Conservation (phyloP, 2,329 filamentous ascomycete genomes). For the Ascochyta koolunga region DNA sequence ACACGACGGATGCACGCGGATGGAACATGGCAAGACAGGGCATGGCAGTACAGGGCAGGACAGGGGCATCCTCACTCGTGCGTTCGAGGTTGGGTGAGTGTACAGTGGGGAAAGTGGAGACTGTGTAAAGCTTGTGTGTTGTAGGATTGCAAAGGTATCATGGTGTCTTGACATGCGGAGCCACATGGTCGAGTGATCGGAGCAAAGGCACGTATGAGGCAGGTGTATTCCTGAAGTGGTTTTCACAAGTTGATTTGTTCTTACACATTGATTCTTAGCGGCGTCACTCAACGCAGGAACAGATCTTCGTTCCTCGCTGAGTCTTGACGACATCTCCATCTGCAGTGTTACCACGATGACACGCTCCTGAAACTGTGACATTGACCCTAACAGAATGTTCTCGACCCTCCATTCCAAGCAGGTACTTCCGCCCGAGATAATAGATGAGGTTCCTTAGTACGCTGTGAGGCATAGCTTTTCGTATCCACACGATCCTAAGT, state of each 20-base stretch:
- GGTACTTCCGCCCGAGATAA: neutral
- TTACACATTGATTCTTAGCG: no score
- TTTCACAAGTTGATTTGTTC: neutral
- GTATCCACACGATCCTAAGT: slow-evolving; percentile 5
- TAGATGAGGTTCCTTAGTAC: neutral
- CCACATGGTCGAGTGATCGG: slow-evolving; percentile 4
- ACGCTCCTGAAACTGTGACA: slow-evolving; percentile 15
- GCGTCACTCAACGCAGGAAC: slow-evolving; percentile 8
- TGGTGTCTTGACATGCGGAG: slow-evolving; percentile 6
- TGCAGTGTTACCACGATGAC: slow-evolving; percentile 16
- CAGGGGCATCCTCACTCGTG: slow-evolving; percentile 6
- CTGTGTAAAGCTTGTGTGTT: neutral
- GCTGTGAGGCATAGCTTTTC: neutral
- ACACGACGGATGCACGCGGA: slow-evolving; percentile 11
- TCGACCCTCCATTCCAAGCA: neutral
- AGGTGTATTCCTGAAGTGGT: neutral
- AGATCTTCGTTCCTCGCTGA: neutral
- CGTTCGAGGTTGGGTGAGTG: neutral
- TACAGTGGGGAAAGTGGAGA: slow-evolving; percentile 9
- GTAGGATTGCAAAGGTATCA: slow-evolving; percentile 6
- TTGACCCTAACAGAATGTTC: neutral
- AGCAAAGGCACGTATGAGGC: slow-evolving; percentile 1
- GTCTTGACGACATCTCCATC: slow-evolving; percentile 2
- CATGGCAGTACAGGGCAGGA: slow-evolving; percentile 13
- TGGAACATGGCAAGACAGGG: slow-evolving; percentile 12